Evolutionary conservation across 2,329 filamentous ascomycete genomes (phyloP).

Genomic region (Fusarium illudens): DNA sequence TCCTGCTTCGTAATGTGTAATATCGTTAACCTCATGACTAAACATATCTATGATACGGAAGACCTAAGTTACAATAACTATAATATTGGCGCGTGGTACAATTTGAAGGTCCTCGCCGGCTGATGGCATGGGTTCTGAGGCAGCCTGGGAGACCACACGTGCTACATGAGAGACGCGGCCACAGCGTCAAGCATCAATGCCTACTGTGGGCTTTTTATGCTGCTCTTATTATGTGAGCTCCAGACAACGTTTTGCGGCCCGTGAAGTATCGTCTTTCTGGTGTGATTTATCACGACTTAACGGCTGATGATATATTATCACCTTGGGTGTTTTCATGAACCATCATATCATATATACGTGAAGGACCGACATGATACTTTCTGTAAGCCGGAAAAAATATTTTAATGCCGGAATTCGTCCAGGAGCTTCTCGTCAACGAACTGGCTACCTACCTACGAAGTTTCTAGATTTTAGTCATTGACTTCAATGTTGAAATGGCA

Average conservation of each 20-base stretch:
- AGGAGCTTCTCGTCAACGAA: too few relatives aligned
- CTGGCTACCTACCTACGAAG: too few relatives aligned
- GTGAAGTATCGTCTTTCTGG: background rate
- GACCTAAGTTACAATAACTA: too few relatives aligned
- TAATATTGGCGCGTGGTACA: too few relatives aligned
- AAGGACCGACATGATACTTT: too few relatives aligned
- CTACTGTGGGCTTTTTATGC: background rate
- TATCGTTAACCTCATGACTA: background rate
- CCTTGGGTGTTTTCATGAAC: background rate
- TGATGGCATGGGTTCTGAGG: too few relatives aligned
- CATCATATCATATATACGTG: background rate
- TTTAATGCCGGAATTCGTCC: too few relatives aligned
- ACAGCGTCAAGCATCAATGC: too few relatives aligned
- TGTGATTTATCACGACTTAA: background rate
- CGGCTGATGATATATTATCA: background rate
- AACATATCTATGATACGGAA: too few relatives aligned
- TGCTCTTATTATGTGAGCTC: background rate
- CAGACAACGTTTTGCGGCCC: background rate
- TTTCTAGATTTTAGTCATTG: background rate
- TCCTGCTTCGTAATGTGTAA: background rate
- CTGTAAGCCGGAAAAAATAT: too few relatives aligned
- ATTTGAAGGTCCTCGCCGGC: too few relatives aligned
- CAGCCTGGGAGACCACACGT: too few relatives aligned
- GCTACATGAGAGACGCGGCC: background rate
- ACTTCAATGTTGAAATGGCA: background rate